These are phyloP conservation scores for Crithidia expoeki DNA, from an alignment of 208 protist genomes.

Conservation along the genomic window DNA sequence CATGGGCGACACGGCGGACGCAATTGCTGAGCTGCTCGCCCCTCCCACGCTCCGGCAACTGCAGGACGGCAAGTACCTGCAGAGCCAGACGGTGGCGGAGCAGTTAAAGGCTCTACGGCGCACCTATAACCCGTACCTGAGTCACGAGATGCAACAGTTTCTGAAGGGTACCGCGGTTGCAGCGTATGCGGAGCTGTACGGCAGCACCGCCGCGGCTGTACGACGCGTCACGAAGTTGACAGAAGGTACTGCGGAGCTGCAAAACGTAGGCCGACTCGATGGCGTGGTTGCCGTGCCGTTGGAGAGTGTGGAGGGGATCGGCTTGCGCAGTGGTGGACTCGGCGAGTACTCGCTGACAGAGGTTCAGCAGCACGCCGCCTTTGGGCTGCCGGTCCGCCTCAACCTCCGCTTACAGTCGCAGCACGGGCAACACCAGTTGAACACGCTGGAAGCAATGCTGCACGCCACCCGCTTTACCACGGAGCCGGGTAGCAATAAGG, in stretches of 20 bases:
- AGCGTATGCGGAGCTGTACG: slow-evolving; percentile 84
- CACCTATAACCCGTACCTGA: slow-evolving; percentile 79
- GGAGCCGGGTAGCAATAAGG: slow-evolving; percentile 1
- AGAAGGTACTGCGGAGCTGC: slow-evolving; percentile 24
- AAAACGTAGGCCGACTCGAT: slow-evolving; percentile 20
- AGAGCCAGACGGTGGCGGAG: slow-evolving; percentile 46
- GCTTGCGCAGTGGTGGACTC: slow-evolving; percentile 31
- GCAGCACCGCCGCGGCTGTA: slow-evolving; percentile 25
- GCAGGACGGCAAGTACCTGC: slow-evolving; percentile 42
- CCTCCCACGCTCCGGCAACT: slow-evolving; percentile 55
- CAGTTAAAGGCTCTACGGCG: slow-evolving; percentile 60
- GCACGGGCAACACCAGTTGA: slow-evolving; percentile 22
- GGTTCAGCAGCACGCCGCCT: slow-evolving; percentile 64
- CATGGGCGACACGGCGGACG: slow-evolving; percentile 13
- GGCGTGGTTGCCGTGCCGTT: slow-evolving; percentile 41
- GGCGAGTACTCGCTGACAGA: slow-evolving; percentile 45
- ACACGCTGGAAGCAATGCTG: slow-evolving; percentile 23
- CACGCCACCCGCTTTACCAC: slow-evolving; percentile 15
- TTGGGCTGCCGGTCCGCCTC: slow-evolving; percentile 64
- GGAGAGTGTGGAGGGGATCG: slow-evolving; percentile 34
- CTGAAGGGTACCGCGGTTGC: slow-evolving; percentile 65
- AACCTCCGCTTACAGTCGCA: slow-evolving; percentile 24
- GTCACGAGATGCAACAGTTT: slow-evolving; percentile 68
- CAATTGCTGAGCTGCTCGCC: slow-evolving; percentile 25
- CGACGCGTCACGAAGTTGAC: slow-evolving; percentile 31